Base-by-base conservation (phyloP, 2,329 filamentous ascomycete genomes). In the Podosphaera xanthii region DNA sequence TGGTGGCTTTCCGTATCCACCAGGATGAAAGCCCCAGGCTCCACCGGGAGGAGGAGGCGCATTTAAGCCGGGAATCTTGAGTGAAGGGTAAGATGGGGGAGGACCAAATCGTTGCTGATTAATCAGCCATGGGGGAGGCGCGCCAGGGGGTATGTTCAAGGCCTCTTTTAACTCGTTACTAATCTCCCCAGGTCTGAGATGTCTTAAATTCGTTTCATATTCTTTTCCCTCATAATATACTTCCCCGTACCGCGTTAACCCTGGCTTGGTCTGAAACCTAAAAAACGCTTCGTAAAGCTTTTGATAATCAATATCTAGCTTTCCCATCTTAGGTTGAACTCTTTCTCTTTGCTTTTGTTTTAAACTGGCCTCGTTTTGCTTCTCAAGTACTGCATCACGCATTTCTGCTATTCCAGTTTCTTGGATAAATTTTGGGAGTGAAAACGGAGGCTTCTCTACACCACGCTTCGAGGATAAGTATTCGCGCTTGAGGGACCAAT, bases 221-320 rank as follows among this genome's bases (percentile, higher is more conserved):
- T 98, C 92, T 71, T 98, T 98, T 69, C 92, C 92, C 72, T 98
- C 92, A 70, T 97, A 97, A 72, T 98, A 98, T n/a, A 98, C 90
- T 71, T 98, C 92, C 48, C 92, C 92, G 66, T 95, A 98, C 50
- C 90, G 81, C 38, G 92, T 97, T 63, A 98, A 74, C 65, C 89
- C 83, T 0, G 92, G 92, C 72, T 98, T 98, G 48, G 88, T 94
- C 73, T 98, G 92, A 69, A 95, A 94, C 61, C 89, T 82, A 76
- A 98, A 98, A 75, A 98, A 98, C 3, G 92, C 92, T 69, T 97
- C 92, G 73, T 97, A 97, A 59, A 97, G 81, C 71, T 92, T 96
- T 69, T 95, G 88, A 71, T 98, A 98, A 71, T 98, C 92, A 65
- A 98, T 97, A 70, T 98, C 92, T 57, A 98, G 77, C 71, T 92